Percentiles rank a stretch among this genome's conserved stretches.
Evolutionary conservation across 306 rosid species (phyloP).

Genomic region (Cucumis hystrix): DNA sequence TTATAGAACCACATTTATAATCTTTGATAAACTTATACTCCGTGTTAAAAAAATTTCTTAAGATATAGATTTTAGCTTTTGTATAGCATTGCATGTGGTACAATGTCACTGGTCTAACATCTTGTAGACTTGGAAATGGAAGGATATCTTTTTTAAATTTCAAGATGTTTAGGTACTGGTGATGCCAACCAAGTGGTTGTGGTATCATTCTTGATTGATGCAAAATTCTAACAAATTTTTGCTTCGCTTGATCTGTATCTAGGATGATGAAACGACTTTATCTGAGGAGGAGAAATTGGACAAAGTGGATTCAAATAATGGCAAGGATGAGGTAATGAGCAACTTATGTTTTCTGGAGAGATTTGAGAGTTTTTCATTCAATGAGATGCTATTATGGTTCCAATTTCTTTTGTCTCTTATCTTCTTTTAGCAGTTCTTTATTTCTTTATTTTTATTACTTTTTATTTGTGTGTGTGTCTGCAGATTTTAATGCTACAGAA

Average conservation of each 20-base stretch:
- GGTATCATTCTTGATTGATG: neutral
- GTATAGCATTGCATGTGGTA: neutral
- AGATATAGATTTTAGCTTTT: neutral
- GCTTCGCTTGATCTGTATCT: slow-evolving; percentile 2
- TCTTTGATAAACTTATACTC: neutral
- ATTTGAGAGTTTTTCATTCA: neutral
- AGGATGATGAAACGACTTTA: slow-evolving; percentile 96
- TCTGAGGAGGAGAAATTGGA: slow-evolving; percentile 89
- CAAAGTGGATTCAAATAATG: slow-evolving; percentile 43
- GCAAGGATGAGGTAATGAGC: slow-evolving; percentile 65
- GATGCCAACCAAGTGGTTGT: neutral
- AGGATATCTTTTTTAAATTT: neutral
- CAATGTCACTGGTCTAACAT: neutral
- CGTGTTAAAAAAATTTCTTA: no score
- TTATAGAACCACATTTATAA: neutral
- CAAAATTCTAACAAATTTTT: neutral
- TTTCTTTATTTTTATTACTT: neutral
- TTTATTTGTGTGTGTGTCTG: neutral
- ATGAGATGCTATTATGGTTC: neutral
- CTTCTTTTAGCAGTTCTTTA: slow-evolving; percentile 3
- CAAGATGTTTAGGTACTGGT: neutral
- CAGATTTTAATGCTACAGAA: slow-evolving; percentile 79
- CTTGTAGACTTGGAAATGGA: neutral
- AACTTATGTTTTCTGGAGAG: neutral
- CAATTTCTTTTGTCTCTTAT: slow-evolving; percentile 4